Conservation (phyloP, 768 basidiomycete genomes). For the Suillus subaureus region DNA sequence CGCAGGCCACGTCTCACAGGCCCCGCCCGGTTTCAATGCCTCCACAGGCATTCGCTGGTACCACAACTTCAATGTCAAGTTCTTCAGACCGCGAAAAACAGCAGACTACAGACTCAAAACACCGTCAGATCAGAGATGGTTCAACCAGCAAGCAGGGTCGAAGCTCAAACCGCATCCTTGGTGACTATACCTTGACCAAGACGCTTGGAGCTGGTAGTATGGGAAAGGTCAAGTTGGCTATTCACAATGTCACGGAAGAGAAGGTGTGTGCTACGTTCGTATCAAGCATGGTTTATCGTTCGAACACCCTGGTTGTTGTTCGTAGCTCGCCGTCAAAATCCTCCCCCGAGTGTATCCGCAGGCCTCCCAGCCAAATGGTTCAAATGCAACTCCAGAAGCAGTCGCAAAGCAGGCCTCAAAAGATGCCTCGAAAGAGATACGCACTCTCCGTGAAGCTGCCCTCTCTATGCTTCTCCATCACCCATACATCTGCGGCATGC, state of each 20-base stretch:
- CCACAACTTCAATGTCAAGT: conserved; percentile 31
- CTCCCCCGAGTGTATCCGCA: conserved; percentile 82
- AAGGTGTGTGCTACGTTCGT: conserved; percentile 61
- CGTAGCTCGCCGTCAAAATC: conserved; percentile 97
- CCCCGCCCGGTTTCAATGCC: conserved; percentile 78
- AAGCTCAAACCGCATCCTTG: conserved; percentile 60
- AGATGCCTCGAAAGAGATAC: conserved; percentile 95
- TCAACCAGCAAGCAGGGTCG: conserved; percentile 39
- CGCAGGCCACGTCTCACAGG: conserved; percentile 30
- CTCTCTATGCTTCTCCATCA: conserved; percentile 95
- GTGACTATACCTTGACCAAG: conserved; percentile 95
- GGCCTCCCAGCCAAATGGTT: conserved; percentile 49
- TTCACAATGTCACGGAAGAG: conserved; percentile 85
- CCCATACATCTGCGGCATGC: conserved; percentile 99
- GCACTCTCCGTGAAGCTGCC: conserved; percentile 94
- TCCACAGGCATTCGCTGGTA: conserved; percentile 51
- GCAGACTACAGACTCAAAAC: conserved; percentile 29
- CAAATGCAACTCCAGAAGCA: conserved; percentile 51
- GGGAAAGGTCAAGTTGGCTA: conserved; percentile 98
- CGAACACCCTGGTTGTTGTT: not conserved
- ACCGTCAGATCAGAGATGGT: conserved; percentile 32
- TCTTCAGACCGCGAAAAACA: conserved; percentile 35
- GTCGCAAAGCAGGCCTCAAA: conserved; percentile 78
- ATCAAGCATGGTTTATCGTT: not conserved
- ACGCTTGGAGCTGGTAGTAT: conserved; percentile 97